Percentiles rank a stretch among this genome's conserved stretches.
Evolutionary conservation across 2,329 filamentous ascomycete species (phyloP).

Genomic region (Cadophora malorum): DNA sequence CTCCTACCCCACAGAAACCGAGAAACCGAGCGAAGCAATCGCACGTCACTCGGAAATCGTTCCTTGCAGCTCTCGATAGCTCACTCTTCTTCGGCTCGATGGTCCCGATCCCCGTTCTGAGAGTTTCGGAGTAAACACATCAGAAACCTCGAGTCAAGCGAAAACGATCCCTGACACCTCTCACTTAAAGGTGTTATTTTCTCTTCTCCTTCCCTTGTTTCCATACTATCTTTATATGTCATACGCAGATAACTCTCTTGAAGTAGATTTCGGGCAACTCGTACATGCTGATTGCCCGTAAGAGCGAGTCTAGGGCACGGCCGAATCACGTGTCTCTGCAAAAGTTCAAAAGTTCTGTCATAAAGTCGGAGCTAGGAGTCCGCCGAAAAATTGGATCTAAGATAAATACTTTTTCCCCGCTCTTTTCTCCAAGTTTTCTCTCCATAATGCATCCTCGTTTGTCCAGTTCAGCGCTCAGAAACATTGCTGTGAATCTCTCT

Average conservation of each 20-base stretch:
- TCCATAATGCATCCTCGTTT: neutral
- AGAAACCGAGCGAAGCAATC: neutral
- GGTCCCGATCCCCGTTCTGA: slow-evolving; percentile 4
- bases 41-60: neutral
- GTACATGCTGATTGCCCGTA: neutral
- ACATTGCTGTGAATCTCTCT: slow-evolving; percentile 22
- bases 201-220: neutral
- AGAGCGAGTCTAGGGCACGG: neutral
- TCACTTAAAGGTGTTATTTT: neutral
- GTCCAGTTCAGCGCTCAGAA: slow-evolving; percentile 2
- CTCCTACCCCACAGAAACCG: neutral
- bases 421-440: neutral
- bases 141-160: neutral
- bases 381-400: neutral
- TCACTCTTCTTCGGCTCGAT: slow-evolving; percentile 5
- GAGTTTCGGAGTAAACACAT: neutral
- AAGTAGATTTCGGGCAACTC: neutral
- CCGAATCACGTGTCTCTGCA: slow-evolving; percentile 8
- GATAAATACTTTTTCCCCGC: slow-evolving; percentile 14
- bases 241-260: too few species aligned
- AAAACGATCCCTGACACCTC: neutral
- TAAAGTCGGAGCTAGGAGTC: slow-evolving; percentile 15
- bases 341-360: slow-evolving; percentile 4
- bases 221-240: neutral
- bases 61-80: neutral